These are phyloP conservation scores for Calonectria fujianensis DNA, from an alignment of 2,329 filamentous ascomycete genomes.

Conservation along the genomic window DNA sequence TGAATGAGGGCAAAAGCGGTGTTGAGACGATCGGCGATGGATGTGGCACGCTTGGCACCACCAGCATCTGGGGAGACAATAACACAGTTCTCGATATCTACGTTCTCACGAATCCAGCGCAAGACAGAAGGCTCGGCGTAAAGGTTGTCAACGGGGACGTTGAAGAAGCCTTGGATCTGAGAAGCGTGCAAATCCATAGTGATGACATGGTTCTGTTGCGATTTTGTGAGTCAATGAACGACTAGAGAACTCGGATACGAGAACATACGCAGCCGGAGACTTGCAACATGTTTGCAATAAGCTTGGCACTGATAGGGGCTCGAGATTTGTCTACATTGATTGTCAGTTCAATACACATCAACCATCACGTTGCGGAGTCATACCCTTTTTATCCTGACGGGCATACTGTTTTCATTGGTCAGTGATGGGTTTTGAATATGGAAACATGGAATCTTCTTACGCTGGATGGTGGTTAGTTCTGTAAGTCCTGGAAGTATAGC, in stretches of 20 bases:
- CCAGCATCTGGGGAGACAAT: slow-evolving; percentile 97
- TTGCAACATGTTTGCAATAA: slow-evolving; percentile 98
- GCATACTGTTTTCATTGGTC: not conserved
- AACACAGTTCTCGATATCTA: slow-evolving; percentile 87
- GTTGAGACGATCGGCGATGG: slow-evolving; percentile 93
- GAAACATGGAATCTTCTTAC: not conserved
- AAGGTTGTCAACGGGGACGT: slow-evolving; percentile 84
- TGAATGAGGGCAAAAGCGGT: slow-evolving; percentile 95
- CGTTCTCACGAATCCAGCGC: slow-evolving; percentile 92
- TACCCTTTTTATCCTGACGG: slow-evolving; percentile 96
- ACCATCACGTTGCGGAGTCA: slow-evolving; percentile 72
- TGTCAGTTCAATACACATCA: not conserved
- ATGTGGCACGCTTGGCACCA: slow-evolving; percentile 94
- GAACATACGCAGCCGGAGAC: slow-evolving; percentile 84
- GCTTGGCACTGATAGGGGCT: slow-evolving; percentile 95
- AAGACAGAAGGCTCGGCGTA: slow-evolving; percentile 96
- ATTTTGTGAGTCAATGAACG: slow-evolving; percentile 25
- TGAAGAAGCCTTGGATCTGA: slow-evolving; percentile 98
- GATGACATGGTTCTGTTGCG: slow-evolving; percentile 75
- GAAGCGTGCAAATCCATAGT: slow-evolving; percentile 97
- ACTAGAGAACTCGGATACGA: not conserved
- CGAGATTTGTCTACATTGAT: slow-evolving; percentile 58
- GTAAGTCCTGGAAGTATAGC: not conserved
- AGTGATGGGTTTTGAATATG: not conserved
- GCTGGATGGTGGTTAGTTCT: not conserved